phyloP scores from a whole-genome alignment of 306 rosid species.

The Inga leiocalycina region DNA sequence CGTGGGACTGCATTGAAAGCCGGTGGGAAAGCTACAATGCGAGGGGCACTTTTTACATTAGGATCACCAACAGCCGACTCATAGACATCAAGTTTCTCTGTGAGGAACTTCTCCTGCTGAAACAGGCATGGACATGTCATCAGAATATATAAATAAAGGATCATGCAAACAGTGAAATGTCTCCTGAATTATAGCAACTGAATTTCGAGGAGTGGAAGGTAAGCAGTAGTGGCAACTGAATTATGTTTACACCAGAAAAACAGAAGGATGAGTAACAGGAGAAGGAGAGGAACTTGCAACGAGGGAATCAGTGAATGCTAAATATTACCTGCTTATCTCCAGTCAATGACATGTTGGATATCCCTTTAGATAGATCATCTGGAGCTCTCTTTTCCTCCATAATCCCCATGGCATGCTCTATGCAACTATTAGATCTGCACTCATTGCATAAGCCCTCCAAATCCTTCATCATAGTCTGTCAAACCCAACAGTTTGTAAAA shows the following conservation, averaged over 20 bases:
- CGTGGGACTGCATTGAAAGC: constrained; percentile 52
- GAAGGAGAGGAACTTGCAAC: constrained; percentile 31
- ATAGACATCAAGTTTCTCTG: constrained; percentile 53
- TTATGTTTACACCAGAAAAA: not conserved
- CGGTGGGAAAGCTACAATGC: constrained; percentile 53
- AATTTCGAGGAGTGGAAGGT: not conserved
- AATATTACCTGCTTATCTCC: constrained; percentile 50
- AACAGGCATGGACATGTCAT: constrained; percentile 30
- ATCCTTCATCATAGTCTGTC: constrained; percentile 49
- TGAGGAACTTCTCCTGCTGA: constrained; percentile 55
- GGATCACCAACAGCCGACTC: constrained; percentile 60
- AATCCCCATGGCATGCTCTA: constrained; percentile 57
- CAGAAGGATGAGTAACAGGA: not conserved
- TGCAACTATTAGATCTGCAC: constrained; percentile 55
- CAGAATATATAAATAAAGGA: constrained; percentile 33
- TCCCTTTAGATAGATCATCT: constrained; percentile 47
- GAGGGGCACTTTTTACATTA: constrained; percentile 49
- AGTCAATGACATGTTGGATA: constrained; percentile 51
- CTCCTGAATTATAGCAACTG: not conserved
- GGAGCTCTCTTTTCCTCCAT: constrained; percentile 52
- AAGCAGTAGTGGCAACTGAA: not conserved
- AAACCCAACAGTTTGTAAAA: constrained; percentile 15
- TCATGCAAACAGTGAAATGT: constrained; percentile 3
- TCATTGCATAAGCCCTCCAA: constrained; percentile 51
- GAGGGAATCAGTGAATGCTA: not conserved